phyloP scores from a whole-genome alignment of 345 rosid species.

The Eucalyptus dawsonii region DNA sequence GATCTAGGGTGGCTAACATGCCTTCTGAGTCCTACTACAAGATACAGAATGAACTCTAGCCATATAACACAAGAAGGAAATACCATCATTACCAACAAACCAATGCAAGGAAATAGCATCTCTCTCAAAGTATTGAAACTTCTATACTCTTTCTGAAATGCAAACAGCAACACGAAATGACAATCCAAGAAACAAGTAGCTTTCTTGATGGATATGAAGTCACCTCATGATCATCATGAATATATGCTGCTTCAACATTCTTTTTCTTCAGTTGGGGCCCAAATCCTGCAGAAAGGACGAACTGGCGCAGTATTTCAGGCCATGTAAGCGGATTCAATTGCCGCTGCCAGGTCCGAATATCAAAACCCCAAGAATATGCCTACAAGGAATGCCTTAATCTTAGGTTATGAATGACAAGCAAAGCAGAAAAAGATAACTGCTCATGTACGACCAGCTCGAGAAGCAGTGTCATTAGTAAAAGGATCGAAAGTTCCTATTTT shows the following conservation, averaged over 20 bases:
- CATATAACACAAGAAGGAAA: not conserved
- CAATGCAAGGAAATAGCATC: not conserved
- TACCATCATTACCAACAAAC: not conserved
- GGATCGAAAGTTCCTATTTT: not conserved
- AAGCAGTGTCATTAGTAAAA: not conserved
- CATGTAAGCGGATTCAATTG: slow-evolving; percentile 73
- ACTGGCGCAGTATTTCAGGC: slow-evolving; percentile 88
- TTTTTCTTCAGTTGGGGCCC: slow-evolving; percentile 66
- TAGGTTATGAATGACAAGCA: not conserved
- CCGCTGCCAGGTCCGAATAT: slow-evolving; percentile 63
- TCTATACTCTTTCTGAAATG: not conserved
- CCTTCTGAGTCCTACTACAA: not conserved
- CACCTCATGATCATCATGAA: slow-evolving; percentile 61
- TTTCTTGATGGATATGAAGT: not conserved
- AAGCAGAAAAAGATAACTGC: not conserved
- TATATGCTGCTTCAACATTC: slow-evolving; percentile 27
- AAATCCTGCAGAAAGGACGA: slow-evolving; percentile 72
- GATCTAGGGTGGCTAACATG: not conserved
- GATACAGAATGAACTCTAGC: not conserved
- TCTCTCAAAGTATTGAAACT: not conserved
- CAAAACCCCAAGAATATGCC: slow-evolving; percentile 97
- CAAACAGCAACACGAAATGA: not conserved
- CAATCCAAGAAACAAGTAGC: not conserved
- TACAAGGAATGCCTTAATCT: not conserved
- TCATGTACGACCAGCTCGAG: not conserved